Conservation (phyloP, 2,329 filamentous ascomycete genomes). For the Calonectria pteridis region DNA sequence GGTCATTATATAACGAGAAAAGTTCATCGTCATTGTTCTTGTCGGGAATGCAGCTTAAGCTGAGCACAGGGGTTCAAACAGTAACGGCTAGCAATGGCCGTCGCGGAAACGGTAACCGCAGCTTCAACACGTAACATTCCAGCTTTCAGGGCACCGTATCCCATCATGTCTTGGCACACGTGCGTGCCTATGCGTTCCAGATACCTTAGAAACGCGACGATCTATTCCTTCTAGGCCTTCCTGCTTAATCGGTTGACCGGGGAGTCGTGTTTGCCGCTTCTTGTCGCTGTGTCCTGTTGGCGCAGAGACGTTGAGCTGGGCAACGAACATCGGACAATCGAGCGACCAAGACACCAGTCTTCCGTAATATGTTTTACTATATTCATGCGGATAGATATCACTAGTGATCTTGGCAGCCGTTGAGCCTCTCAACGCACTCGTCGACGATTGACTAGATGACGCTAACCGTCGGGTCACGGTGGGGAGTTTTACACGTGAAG, state of each 20-base stretch:
- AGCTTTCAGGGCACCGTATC: background rate
- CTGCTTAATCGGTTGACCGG: conserved; percentile 4
- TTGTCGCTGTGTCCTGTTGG: background rate
- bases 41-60: background rate
- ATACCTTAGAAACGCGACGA: background rate
- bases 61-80: background rate
- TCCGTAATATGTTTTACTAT: too few species aligned
- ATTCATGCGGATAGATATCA: too few species aligned
- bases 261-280: background rate
- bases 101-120: background rate
- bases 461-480: background rate
- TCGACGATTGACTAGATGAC: background rate
- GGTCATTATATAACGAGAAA: background rate
- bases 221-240: background rate
- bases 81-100: background rate
- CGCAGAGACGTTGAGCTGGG: background rate
- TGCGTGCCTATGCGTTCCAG: background rate
- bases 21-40: background rate
- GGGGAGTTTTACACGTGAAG: background rate
- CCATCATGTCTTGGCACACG: background rate
- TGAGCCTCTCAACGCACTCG: background rate
- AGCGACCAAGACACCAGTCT: too few species aligned
- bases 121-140: background rate
- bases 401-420: background rate
- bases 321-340: background rate